Percentiles rank a stretch among this genome's conserved stretches.
Evolutionary conservation across 83 land plant species (phyloP).

Genomic region (Thuja plicata): DNA sequence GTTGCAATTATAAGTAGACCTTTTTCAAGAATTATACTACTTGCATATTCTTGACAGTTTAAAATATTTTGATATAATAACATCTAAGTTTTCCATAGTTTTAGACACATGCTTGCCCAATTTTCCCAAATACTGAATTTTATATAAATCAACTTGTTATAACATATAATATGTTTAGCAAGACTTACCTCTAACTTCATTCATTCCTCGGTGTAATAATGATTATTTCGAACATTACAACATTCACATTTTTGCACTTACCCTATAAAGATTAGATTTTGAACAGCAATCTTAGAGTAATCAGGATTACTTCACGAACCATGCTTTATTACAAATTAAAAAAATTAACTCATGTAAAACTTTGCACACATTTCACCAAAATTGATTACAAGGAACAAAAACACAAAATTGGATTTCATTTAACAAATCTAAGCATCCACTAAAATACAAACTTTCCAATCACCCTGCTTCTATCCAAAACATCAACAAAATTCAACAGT

Average conservation of each 20-base stretch:
- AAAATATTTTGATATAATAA: neutral
- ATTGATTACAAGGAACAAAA: neutral
- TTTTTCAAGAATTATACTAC: neutral
- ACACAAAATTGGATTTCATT: neutral
- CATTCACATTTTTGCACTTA: neutral
- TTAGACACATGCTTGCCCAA: neutral
- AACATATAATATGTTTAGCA: neutral
- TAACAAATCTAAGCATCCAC: neutral
- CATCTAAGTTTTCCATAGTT: neutral
- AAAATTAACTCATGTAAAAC: neutral
- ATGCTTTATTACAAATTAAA: neutral
- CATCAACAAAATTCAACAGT: neutral
- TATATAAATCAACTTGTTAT: neutral
- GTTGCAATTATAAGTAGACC: neutral
- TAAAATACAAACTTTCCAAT: neutral
- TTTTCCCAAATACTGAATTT: neutral
- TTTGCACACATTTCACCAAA: neutral
- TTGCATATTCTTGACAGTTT: neutral
- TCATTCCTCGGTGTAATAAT: neutral
- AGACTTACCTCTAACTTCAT: neutral
- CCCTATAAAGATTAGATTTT: neutral
- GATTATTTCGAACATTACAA: neutral
- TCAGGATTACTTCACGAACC: neutral
- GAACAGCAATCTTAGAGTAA: neutral
- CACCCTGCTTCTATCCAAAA: slow-evolving; percentile 5